phyloP scores from a whole-genome alignment of 257 asterid species.

The Penstemon eatonii region DNA sequence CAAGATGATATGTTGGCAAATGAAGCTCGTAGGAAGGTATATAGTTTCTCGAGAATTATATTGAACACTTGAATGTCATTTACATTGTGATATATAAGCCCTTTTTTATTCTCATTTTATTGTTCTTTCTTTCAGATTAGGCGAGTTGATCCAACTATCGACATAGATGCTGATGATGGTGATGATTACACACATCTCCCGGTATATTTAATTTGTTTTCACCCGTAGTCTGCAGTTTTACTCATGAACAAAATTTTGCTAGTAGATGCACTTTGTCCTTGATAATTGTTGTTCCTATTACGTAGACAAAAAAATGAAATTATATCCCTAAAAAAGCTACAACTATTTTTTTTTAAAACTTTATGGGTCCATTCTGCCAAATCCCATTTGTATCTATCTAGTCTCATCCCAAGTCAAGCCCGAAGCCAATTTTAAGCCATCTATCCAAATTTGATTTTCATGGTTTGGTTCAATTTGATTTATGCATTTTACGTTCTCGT shows the following conservation, averaged over 20 bases:
- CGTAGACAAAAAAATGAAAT: conserved; percentile 7
- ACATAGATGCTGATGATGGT: conserved; percentile 93
- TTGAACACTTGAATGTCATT: conserved; percentile 17
- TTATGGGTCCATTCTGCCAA: too few species aligned
- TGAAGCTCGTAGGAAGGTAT: conserved; percentile 92
- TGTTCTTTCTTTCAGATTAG: conserved; percentile 62
- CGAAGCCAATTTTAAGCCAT: too few species aligned
- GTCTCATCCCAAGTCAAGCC: too few species aligned
- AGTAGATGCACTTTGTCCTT: conserved; percentile 19
- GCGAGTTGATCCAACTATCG: conserved; percentile 92
- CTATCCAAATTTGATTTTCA: too few species aligned
- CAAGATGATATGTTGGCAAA: conserved; percentile 80
- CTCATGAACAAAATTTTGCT: conserved; percentile 16
- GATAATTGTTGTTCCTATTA: neutral
- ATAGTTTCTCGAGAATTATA: conserved; percentile 19
- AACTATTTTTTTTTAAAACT: conserved; percentile 5
- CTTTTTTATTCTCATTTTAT: conserved; percentile 23
- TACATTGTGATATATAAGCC: neutral
- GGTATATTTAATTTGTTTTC: conserved; percentile 42
- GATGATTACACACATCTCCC: conserved; percentile 90
- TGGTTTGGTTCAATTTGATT: too few species aligned
- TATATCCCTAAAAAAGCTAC: neutral
- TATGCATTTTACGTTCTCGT: neutral
- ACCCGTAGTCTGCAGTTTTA: conserved; percentile 22
- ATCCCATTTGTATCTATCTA: too few species aligned